phyloP scores from a whole-genome alignment of 208 protist genomes.

The Giardia duodenalis region DNA sequence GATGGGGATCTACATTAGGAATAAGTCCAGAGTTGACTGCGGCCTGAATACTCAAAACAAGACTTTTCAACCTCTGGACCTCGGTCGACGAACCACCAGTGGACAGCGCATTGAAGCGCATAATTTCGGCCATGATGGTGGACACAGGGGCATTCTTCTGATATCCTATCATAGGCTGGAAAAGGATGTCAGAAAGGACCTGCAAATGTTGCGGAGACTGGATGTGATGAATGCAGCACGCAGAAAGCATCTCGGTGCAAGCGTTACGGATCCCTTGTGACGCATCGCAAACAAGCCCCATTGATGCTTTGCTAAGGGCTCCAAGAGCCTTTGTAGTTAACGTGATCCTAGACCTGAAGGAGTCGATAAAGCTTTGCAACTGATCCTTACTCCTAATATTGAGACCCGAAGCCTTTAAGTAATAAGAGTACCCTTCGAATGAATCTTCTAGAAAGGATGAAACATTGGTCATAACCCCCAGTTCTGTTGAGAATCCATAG shows the following conservation, averaged over 20 bases:
- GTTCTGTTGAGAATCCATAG: background rate
- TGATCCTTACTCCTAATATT: too few relatives aligned
- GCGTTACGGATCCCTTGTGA: background rate
- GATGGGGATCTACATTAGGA: background rate
- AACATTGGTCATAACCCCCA: too few relatives aligned
- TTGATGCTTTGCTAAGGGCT: background rate
- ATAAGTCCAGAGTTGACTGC: background rate
- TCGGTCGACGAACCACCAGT: background rate
- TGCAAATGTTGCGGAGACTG: background rate
- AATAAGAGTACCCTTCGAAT: background rate
- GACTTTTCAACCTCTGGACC: background rate
- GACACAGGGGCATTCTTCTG: background rate
- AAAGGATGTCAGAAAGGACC: background rate
- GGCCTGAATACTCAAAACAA: background rate
- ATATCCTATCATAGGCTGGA: background rate
- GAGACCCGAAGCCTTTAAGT: background rate
- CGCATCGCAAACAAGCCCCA: background rate
- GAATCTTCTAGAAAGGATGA: background rate
- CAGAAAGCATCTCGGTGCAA: background rate
- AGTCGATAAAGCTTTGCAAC: background rate
- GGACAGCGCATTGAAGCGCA: background rate
- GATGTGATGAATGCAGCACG: background rate
- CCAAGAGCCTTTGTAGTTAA: background rate
- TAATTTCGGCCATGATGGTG: background rate
- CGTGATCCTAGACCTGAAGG: background rate